Evolutionary conservation across 2,329 filamentous ascomycete genomes (phyloP), one percentile per base, ranked within the genome.

Genomic region (Pseudogymnoascus sp.): DNA sequence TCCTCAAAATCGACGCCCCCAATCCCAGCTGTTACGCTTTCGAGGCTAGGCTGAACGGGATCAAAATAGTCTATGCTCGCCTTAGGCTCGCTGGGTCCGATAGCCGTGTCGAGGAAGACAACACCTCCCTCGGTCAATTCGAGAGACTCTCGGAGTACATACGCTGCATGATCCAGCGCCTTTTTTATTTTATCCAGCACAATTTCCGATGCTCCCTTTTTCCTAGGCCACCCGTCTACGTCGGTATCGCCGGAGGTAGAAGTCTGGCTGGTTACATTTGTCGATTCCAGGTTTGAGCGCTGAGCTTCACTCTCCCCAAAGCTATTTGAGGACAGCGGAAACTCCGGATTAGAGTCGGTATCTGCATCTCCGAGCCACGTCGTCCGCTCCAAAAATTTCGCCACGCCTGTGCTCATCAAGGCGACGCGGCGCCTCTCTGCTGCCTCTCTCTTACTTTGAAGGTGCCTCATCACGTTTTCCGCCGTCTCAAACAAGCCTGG

Each of bases 101-200:
- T 55, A n/a, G 67, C 60, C 8, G 66, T 64, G 52, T 69, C 68
- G 10, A 70, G 60, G 41, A 70, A 69, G 2, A 67, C 65, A 33
- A 69, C 66, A 3, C 68, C 68, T 8, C 68, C 68, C 48, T 62
- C 64, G 5, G 56, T 63, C 13, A 69, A 59, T 59, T 69, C 68
- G 2, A 70, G 59, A 52, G 66, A 68, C 41, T 68, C 66, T 30
- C 64, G 63, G 19, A 70, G 61, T 19, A 69, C 67, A 12, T 66
- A 60, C 6, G 68, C 68, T 9, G 67, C 68, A 35, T 66, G 61
- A 52, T 70, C 65, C 7, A 70, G 63, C 12, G 67, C 65, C 3
- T 62, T 28, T 18, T 65, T 63, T 28, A 70, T 69, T 35, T 65
- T 64, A 23, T 70, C 66, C n/a, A 70, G 57, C 23, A 66, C 55